Evolutionary conservation across 1,284 basidiomycete genomes (phyloP), one percentile per base, ranked within the genome.

Genomic region (Leccinum angustisporum): DNA sequence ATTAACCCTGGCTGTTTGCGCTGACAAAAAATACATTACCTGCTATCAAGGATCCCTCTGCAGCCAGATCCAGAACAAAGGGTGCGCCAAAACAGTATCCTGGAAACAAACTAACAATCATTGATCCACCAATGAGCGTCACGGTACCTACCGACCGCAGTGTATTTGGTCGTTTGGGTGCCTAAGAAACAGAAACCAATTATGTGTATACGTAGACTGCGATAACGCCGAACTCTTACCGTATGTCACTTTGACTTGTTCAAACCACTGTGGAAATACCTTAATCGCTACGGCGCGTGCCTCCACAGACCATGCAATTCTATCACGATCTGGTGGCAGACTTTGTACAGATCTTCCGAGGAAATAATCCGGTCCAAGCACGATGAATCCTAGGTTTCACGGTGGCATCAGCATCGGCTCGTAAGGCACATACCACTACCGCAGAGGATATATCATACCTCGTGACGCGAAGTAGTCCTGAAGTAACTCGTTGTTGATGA

Each of bases 51-150:
- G 75, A 73, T 48, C 81, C 80, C 0, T 76, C 75, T 1, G 78
- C 76, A 2, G 78, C 76, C 1, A 81, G 65, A 27, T 84, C 76
- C 56, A 83, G 70, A 3, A 79, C 78, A 61, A 79, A 84, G 0
- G 82, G 78, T 13, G 77, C 85, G 0, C 84, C 84, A 63, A 86
- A 85, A 65, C 84, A 86, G 62, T 85, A 85, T 7, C 84, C 83
- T 83, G 52, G 8, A 10, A 5, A 43, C 9, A 21, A 14, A 16
- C 59, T 9, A 33, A 31, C 46, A 21, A 60, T 27, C 9, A 13
- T 7, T 33, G 38, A 9, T 8, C 7, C 7, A 56, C 55, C 6
- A 8, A 27, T 50, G 9, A 31, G 31, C 14, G 1, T n/a, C n/a
- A 18, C 1, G 18, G 16, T 16, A 66, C 77, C 18, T 61, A 78